These are phyloP conservation scores for Sporobolomyces pararoseus DNA, from an alignment of 768 basidiomycete species.

Conservation along the genomic window DNA sequence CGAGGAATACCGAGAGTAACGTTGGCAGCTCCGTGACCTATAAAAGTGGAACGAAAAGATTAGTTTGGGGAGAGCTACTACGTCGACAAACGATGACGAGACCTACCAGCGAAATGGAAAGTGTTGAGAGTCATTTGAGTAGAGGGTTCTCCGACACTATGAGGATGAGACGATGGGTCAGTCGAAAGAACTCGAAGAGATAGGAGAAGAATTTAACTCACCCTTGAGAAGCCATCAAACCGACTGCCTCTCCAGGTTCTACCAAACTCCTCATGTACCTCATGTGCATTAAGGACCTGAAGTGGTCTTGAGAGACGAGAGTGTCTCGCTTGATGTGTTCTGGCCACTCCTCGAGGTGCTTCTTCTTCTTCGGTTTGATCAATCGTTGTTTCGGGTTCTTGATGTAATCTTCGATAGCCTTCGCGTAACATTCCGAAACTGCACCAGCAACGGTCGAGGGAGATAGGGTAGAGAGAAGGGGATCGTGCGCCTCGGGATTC, in stretches of 20 bases:
- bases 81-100: background rate
- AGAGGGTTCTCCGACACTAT: constrained; percentile 93
- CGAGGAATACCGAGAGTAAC: constrained; percentile 99
- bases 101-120: constrained; percentile 93
- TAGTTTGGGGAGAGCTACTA: background rate
- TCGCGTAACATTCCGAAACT: constrained; percentile 87
- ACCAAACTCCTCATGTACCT: constrained; percentile 90
- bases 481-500: constrained; percentile 61
- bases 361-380: constrained; percentile 52
- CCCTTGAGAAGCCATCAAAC: constrained; percentile 94
- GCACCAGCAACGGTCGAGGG: constrained; percentile 78
- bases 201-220: constrained; percentile 51
- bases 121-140: constrained; percentile 99
- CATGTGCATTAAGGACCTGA: constrained; percentile 78
- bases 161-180: constrained; percentile 15
- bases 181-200: background rate
- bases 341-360: constrained; percentile 53
- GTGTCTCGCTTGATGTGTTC: constrained; percentile 55
- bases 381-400: constrained; percentile 64
- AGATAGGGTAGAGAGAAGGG: constrained; percentile 68
- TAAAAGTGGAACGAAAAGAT: background rate
- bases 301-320: constrained; percentile 51
- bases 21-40: constrained; percentile 97
- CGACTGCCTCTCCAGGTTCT: constrained; percentile 98
- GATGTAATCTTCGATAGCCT: constrained; percentile 71